These are phyloP conservation scores for Neurospora hispaniola DNA, from an alignment of 495 filamentous ascomycete species.

Conservation along the genomic window DNA sequence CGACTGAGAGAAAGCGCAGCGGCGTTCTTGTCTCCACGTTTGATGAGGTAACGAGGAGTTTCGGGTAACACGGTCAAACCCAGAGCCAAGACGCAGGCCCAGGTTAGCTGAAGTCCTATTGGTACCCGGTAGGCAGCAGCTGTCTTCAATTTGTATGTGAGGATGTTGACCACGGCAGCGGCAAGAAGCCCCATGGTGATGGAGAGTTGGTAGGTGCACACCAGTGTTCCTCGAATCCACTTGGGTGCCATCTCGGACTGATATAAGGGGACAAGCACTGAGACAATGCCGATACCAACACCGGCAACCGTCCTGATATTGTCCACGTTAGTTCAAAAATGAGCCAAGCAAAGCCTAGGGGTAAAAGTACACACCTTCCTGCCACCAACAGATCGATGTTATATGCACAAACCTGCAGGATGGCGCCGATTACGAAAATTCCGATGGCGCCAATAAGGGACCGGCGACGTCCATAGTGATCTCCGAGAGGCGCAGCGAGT, in stretches of 20 bases:
- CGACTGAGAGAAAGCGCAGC: constrained; percentile 63
- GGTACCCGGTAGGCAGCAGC: constrained; percentile 74
- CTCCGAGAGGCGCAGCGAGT: constrained; percentile 59
- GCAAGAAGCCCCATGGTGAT: constrained; percentile 78
- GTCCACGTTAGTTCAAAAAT: not conserved
- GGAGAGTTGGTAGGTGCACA: constrained; percentile 81
- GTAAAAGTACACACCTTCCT: constrained; percentile 38
- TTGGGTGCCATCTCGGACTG: constrained; percentile 86
- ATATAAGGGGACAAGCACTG: constrained; percentile 72
- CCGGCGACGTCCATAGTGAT: constrained; percentile 63
- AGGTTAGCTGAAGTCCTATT: constrained; percentile 73
- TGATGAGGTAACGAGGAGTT: constrained; percentile 81
- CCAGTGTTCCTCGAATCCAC: constrained; percentile 86
- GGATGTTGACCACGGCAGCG: constrained; percentile 74
- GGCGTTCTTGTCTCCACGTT: constrained; percentile 56
- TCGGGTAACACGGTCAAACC: constrained; percentile 75
- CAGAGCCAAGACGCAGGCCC: constrained; percentile 64
- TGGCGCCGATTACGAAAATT: constrained; percentile 76
- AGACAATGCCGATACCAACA: constrained; percentile 75
- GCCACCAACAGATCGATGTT: constrained; percentile 48
- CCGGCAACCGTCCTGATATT: constrained; percentile 53
- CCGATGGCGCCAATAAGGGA: constrained; percentile 58
- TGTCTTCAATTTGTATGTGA: constrained; percentile 52
- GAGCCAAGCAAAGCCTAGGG: not conserved
- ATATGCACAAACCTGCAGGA: constrained; percentile 64